Evolutionary conservation across 148 eudicot genomes (phyloP).

Genomic region (Heliosperma pusillum): DNA sequence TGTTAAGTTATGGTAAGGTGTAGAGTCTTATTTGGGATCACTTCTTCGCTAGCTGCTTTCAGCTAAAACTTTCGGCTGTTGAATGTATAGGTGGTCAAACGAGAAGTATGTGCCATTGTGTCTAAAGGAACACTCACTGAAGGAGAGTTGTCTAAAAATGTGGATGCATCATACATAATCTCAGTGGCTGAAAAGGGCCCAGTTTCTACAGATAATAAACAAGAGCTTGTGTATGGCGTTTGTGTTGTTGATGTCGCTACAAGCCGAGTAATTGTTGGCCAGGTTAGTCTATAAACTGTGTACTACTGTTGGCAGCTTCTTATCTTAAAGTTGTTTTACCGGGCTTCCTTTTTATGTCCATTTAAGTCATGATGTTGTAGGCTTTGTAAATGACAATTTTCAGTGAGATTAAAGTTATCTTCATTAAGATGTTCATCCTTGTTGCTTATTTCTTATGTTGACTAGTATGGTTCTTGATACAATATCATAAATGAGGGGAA

Average conservation of each 20-base stretch:
- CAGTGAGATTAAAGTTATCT: background rate
- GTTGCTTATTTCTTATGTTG: background rate
- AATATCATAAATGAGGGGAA: background rate
- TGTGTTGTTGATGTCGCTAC: constrained; percentile 85
- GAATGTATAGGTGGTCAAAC: constrained; percentile 69
- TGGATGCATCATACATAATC: constrained; percentile 88
- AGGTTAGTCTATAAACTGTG: constrained; percentile 42
- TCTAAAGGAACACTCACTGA: constrained; percentile 95
- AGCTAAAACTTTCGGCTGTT: background rate
- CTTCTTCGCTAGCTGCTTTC: background rate
- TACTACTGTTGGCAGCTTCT: background rate
- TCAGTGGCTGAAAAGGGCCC: constrained; percentile 65
- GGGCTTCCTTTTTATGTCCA: background rate
- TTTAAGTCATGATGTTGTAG: background rate
- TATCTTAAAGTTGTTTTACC: background rate
- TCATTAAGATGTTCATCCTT: background rate
- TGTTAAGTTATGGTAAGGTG: background rate
- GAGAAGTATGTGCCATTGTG: constrained; percentile 93
- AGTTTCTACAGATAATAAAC: constrained; percentile 32
- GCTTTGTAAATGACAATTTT: background rate
- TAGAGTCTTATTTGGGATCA: too few species aligned
- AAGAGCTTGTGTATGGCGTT: constrained; percentile 59
- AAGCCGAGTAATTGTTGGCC: constrained; percentile 82
- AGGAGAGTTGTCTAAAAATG: constrained; percentile 75
- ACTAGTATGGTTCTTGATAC: background rate